These are phyloP conservation scores for Nannochloris sp. DNA, from an alignment of 139 green algal genomes.

Conservation along the genomic window DNA sequence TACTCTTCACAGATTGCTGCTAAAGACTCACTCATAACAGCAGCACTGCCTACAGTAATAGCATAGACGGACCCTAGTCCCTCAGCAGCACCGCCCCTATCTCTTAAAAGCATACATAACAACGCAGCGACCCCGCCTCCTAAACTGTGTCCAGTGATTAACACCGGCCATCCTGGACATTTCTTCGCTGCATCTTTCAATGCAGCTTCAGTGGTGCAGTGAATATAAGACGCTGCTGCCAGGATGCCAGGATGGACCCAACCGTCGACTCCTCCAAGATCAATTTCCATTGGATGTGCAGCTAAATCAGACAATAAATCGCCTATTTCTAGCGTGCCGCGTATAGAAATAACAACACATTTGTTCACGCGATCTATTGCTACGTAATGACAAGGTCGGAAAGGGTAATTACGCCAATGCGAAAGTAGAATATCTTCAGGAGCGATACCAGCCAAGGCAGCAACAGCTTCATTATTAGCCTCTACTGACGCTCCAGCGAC, in stretches of 20 bases:
- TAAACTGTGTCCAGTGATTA: slow-evolving; percentile 43
- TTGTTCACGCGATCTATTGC: slow-evolving; percentile 34
- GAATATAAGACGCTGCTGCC: slow-evolving; percentile 40
- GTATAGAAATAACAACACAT: slow-evolving; percentile 42
- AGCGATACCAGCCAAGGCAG: slow-evolving; percentile 30
- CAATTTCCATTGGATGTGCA: slow-evolving; percentile 35
- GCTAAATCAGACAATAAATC: slow-evolving; percentile 43
- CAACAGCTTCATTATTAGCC: slow-evolving; percentile 49
- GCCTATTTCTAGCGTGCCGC: slow-evolving; percentile 35
- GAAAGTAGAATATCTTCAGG: slow-evolving; percentile 19
- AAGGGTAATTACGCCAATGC: slow-evolving; percentile 34
- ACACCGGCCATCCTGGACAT: slow-evolving; percentile 42
- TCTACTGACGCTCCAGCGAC: slow-evolving; percentile 39
- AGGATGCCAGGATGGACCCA: slow-evolving; percentile 44
- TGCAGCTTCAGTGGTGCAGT: slow-evolving; percentile 39
- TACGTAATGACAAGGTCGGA: slow-evolving; percentile 47
- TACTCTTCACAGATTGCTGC: slow-evolving; percentile 19
- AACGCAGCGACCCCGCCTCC: slow-evolving; percentile 40
- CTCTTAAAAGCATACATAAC: slow-evolving; percentile 36
- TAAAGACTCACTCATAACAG: slow-evolving; percentile 34
- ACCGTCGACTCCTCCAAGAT: slow-evolving; percentile 22
- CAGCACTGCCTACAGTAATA: slow-evolving; percentile 37
- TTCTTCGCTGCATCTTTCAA: slow-evolving; percentile 20
- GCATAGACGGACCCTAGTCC: slow-evolving; percentile 26
- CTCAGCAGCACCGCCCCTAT: slow-evolving; percentile 10